These are phyloP conservation scores for Plasmodium gaboni DNA, from an alignment of 169 alveolate genomes.

Conservation along the genomic window DNA sequence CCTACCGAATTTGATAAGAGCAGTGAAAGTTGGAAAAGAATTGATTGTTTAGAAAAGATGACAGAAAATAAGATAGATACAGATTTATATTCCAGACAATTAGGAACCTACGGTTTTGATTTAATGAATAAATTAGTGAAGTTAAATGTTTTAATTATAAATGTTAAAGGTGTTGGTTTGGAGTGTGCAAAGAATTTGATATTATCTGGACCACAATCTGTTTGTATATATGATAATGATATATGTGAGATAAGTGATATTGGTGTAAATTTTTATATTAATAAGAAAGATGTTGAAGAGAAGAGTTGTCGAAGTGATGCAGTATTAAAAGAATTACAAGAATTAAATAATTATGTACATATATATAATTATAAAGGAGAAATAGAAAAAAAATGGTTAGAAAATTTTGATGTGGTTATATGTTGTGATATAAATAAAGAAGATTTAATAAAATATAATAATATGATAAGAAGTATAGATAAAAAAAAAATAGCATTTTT, in stretches of 20 bases:
- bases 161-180: constrained; percentile 94
- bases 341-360: constrained; percentile 70
- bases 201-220: constrained; percentile 96
- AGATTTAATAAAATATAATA: constrained; percentile 77
- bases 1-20: constrained; percentile 29
- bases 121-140: constrained; percentile 96
- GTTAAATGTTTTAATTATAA: constrained; percentile 94
- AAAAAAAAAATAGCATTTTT: constrained; percentile 89
- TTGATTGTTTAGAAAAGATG: constrained; percentile 10
- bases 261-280: constrained; percentile 94
- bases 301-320: constrained; percentile 93
- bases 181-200: constrained; percentile 96
- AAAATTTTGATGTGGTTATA: constrained; percentile 87
- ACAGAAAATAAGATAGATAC: constrained; percentile 89
- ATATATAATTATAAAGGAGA: constrained; percentile 65
- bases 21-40: constrained; percentile 8
- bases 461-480: constrained; percentile 79
- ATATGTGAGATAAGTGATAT: constrained; percentile 91
- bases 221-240: constrained; percentile 93
- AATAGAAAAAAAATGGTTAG: constrained; percentile 78
- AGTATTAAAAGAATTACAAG: constrained; percentile 89
- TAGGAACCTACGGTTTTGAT: constrained; percentile 99
- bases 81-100: constrained; percentile 97
- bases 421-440: constrained; percentile 84
- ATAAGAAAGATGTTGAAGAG: constrained; percentile 92